Base-by-base conservation (phyloP, 2,329 filamentous ascomycete genomes). In the Paraconiothyrium brasiliense region DNA sequence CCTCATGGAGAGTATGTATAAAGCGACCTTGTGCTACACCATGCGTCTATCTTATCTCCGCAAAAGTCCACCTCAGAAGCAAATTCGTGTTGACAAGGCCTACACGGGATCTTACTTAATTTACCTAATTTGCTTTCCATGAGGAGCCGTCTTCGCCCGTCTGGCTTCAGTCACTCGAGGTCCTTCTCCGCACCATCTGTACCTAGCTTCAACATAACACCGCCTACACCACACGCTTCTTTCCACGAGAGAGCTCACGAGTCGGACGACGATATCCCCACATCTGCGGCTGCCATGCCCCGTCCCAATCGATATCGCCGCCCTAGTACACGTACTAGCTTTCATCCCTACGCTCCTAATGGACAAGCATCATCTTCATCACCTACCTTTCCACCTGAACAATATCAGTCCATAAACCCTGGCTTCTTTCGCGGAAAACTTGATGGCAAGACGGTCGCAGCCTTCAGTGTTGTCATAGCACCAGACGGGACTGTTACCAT, bases 241-340 rank as follows among this genome's bases (percentile, higher is more conserved):
- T 34, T 37, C 30, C 34, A 34, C 46, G 46, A 32, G 27, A 32
- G 7, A 43, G 51, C 55, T 20, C 52, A 48, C 44, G 54, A 58
- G 5, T 50, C 35, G 4, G 46, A 49, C 47, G 41, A 51, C 16
- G 58, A 51, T 30, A 56, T 56, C 16, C 60, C 55, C n/a, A 58
- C 57, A 13, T 62, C 60, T 37, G 61, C 62, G 16, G 58, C 59
- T 34, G 44, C 50, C 4, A 64, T 64, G 62, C 62, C 62, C 22
- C 62, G 62, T 5, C 62, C 62, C 14, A 64, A 64, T 44, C 59
- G 62, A 24, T 64, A 64, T 27, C 58, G 57, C n/a, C 61, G 58
- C 30, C 58, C 58, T 47, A 59, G n/a, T 41, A 34, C 37, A 6
- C 58, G 44, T 30, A 55, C 49, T 11, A 52, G 22, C 20, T 34